Conservation (phyloP, 2,329 filamentous ascomycete species). For the Penicillium sp. region DNA sequence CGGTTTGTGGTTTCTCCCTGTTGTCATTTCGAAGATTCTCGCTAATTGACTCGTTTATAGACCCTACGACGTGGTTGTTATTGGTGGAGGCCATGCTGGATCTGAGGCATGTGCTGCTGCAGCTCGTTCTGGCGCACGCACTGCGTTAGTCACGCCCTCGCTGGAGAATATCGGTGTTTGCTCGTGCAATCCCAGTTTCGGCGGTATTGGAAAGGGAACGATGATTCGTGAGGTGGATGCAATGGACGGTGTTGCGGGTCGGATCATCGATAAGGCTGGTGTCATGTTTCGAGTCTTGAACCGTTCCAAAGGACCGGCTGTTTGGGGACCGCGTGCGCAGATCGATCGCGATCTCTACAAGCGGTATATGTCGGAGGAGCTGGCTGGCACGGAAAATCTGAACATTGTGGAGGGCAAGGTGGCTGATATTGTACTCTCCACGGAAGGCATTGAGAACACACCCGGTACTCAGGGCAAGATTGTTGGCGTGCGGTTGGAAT, state of each 20-base stretch:
- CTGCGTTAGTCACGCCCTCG: constrained; percentile 84
- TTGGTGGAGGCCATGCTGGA: constrained; percentile 93
- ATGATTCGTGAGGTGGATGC: constrained; percentile 95
- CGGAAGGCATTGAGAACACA: constrained; percentile 48
- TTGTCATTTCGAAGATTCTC: neutral
- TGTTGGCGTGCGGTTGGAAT: constrained; percentile 79
- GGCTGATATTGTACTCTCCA: constrained; percentile 79
- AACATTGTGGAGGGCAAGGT: constrained; percentile 82
- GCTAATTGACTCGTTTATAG: constrained; percentile 39
- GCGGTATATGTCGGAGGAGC: constrained; percentile 84
- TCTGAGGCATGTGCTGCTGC: constrained; percentile 91
- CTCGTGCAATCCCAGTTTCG: constrained; percentile 95
- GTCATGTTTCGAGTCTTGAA: constrained; percentile 94
- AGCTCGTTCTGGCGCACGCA: constrained; percentile 81
- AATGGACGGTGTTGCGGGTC: constrained; percentile 81
- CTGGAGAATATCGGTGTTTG: constrained; percentile 87
- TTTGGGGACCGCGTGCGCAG: constrained; percentile 95
- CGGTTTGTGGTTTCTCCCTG: constrained; percentile 30
- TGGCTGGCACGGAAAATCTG: constrained; percentile 72
- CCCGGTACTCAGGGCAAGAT: constrained; percentile 65
- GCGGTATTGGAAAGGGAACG: constrained; percentile 96
- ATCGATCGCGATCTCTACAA: constrained; percentile 90
- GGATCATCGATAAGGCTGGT: constrained; percentile 88
- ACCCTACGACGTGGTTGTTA: constrained; percentile 86
- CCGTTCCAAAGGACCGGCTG: constrained; percentile 83